Base-by-base conservation (phyloP, 2,329 filamentous ascomycete species). In the Orbilia oligospora region DNA sequence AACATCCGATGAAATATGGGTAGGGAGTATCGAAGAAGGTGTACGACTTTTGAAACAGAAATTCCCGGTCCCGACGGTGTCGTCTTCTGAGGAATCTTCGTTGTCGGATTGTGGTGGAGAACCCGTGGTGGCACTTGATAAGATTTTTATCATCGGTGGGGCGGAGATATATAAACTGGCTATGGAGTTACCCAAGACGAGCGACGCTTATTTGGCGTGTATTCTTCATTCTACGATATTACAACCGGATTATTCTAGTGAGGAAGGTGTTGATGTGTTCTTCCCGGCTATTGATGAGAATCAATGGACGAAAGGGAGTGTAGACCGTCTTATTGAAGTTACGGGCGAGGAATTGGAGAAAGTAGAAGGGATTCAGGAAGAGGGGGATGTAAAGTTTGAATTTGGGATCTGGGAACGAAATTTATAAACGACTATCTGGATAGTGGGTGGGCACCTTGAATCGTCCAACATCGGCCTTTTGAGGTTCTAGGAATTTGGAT, bases 61-160 rank as follows among this genome's bases (percentile, higher is more conserved):
- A 90, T 90, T 10, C 84, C 93, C 3, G 88, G 89, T 70, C 85
- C 38, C 38, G n/a, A n/a, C n/a, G n/a, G n/a, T n/a, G 6, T 30
- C 27, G 6, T 30, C 27, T 16, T 38, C 36, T 38, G 36, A 38
- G 3, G 38, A n/a, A 36, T 1, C 33, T 36, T 8, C 33, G 1
- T 38, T 14, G 12, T 3, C 1, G 14, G 38, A n/a, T 9, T 1
- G 1, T 41, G 38, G 20, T 20, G 24, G 22, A 5, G 71, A 86
- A 72, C 81, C 61, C 71, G 33, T 38, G 79, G 56, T 81, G 80
- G 51, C 82, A 80, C 12, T 90, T 38, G 88, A 87, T 8, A 88
- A 89, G 81, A 87, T 93, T 2, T 98, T 94, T 84, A 89, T 98
- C 51, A 97, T 99, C 82, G 96, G 96, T 24, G 96, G 96, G 3